A percentile compares a stretch with the other conserved stretches of the same genome.
Evolutionary conservation across 768 basidiomycete genomes (phyloP).

Genomic region (Ramaria sp.): DNA sequence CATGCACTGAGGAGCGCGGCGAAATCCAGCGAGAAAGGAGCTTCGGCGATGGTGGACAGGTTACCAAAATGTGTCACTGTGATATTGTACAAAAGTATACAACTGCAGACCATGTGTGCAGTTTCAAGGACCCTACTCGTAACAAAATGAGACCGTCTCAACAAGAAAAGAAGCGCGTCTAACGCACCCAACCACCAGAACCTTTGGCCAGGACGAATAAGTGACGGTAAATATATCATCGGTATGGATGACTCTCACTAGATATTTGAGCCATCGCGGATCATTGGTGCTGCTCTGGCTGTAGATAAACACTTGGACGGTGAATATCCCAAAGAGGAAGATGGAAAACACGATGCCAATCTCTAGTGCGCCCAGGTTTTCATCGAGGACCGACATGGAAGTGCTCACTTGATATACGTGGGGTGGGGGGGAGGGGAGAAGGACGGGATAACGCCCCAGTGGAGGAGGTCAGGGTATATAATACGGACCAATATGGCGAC

Average conservation of each 20-base stretch:
- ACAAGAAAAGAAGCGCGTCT: background rate
- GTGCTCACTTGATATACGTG: too few relatives aligned
- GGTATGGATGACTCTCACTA: too few relatives aligned
- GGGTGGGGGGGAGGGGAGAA: too few relatives aligned
- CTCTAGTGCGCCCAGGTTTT: background rate
- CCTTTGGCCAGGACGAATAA: background rate
- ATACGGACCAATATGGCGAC: too few relatives aligned
- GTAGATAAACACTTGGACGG: background rate
- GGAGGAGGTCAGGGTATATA: too few relatives aligned
- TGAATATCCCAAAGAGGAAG: background rate
- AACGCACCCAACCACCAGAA: background rate
- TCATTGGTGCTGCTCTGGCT: background rate
- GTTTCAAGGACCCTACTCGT: background rate
- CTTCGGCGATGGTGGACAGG: background rate
- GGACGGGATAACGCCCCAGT: too few relatives aligned
- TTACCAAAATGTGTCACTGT: background rate
- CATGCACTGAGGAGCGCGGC: background rate
- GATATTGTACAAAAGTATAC: background rate
- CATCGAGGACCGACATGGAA: background rate
- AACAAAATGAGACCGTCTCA: background rate
- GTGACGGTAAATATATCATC: background rate
- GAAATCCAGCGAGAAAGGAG: background rate
- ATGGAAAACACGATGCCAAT: background rate
- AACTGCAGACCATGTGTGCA: background rate
- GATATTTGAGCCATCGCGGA: background rate